Base-by-base conservation (phyloP, 2,329 filamentous ascomycete species). In the Paecilomyces niveus region DNA sequence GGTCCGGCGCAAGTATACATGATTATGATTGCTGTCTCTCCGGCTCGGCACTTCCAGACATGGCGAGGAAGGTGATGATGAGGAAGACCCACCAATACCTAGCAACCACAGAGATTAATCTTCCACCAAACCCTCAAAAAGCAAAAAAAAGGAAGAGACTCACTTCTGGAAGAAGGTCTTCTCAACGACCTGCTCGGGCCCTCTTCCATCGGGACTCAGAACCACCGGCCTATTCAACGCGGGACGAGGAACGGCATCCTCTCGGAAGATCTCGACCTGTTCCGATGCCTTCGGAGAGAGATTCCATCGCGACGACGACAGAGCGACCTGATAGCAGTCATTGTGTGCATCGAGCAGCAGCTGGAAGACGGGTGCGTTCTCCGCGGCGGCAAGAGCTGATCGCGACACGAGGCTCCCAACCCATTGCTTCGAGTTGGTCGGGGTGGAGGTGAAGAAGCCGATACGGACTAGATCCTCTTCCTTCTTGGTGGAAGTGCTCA, bases 391-490 rank as follows among this genome's bases (percentile, higher is more conserved):
- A 54, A 78, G 69, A 1, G 72, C 66, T 11, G 71, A 69, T 22
- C 69, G 57, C 5, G 75, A 75, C 8, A 74, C 70, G 15, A 78
- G 65, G 35, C 72, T 74, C 6, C 76, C 74, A 8, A 72, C 68
- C 74, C 74, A 77, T 67, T 74, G 70, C 55, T 70, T 73, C 15
- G 67, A 54, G 52, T 69, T 70, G 26, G 67, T 62, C 1, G 67
- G 59, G 1, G 68, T 70, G 21, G 63, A 63, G 45, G 65, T 83
- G 64, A 76, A 80, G 33, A 83, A 78, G 59, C 81, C 82, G 6
- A 85, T 73, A 45, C 81, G 78, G 53, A 83, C 72, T 62, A 85
- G 80, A 66, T 79, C 77, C 57, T 79, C 73, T 64, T 80, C 73
- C 45, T 57, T 49, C 54, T 64, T 54, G 59, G 62, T 33, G 61